Base-by-base conservation (phyloP, 2,329 filamentous ascomycete species). In the Trichoderma hamatum region DNA sequence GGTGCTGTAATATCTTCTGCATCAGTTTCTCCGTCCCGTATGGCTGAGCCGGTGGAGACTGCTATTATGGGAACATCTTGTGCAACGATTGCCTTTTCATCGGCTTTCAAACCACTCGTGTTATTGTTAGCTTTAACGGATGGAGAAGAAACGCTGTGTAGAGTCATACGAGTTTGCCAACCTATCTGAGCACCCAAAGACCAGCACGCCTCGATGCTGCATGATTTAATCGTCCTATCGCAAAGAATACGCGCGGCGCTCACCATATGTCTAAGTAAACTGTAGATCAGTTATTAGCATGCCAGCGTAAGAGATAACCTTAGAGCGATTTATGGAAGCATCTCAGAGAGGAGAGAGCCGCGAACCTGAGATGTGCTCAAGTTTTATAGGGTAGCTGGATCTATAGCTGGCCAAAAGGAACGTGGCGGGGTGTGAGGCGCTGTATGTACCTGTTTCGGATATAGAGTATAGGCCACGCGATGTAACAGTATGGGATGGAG, bases 101-200 rank as follows among this genome's bases (percentile, higher is more conserved):
- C 65, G 55, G 65, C 65, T 32, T 43, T 46, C 43, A 68, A 46
- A 52, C 56, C 66, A 26, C 66, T 68, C 5, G 19, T 68, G 13
- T 43, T 43, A n/a, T 58, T 34, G 36, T 68, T 68, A 68, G 56
- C 28, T 39, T 68, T 39, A 16, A 60, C 5, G 21, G 3, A 30
- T 30, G 5, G n/a, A 10, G 58, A 39, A 43, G 24, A 13, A n/a
- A 21, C 58, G 11, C 13, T 60, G 34, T 26, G 21, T 24, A 24
- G 11, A 34, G 28, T 11, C 28, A 24, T 60, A 60, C 58, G 58
- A 24, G n/a, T 34, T 60, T 21, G 34, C 58, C 58, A 60, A 60
- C 58, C 14, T 30, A 30, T 60, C 58, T 60, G 58, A n/a, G 58
- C 58, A 60, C 21, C 58, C 28, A 60, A 60, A 39, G n/a, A 60